Percentiles rank a stretch among this genome's conserved stretches.
Evolutionary conservation across 345 rosid genomes (phyloP).

Genomic region (Ceriops zippeliana): DNA sequence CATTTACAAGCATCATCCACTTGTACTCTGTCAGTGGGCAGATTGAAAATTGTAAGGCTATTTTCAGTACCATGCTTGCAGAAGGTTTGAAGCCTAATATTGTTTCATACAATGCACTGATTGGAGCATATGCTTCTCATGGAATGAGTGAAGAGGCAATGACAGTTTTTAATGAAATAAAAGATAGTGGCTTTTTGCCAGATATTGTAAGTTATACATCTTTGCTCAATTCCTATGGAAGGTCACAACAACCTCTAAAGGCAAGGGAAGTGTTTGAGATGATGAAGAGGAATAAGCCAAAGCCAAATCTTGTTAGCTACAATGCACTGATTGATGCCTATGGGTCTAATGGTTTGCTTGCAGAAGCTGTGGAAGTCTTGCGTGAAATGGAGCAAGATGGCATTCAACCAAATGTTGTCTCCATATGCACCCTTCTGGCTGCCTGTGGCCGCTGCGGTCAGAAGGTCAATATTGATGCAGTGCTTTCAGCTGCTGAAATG

Average conservation of each 20-base stretch:
- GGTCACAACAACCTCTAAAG: constrained; percentile 69
- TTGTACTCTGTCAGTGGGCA: constrained; percentile 71
- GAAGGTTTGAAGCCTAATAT: constrained; percentile 83
- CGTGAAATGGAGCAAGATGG: constrained; percentile 82
- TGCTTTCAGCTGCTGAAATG: constrained; percentile 73
- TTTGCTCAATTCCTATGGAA: constrained; percentile 84
- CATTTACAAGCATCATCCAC: constrained; percentile 75
- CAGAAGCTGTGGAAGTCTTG: constrained; percentile 71
- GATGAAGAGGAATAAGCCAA: constrained; percentile 65
- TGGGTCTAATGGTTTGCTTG: constrained; percentile 75
- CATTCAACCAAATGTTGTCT: constrained; percentile 62
- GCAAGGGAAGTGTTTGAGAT: constrained; percentile 67
- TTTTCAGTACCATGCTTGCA: constrained; percentile 69
- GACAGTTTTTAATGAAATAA: constrained; percentile 66
- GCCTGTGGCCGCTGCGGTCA: constrained; percentile 74
- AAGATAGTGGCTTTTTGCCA: constrained; percentile 54
- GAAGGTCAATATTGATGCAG: constrained; percentile 69
- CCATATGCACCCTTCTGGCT: constrained; percentile 79
- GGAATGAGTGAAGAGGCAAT: constrained; percentile 81
- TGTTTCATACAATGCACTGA: constrained; percentile 68
- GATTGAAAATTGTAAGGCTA: constrained; percentile 68
- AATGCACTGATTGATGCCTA: constrained; percentile 90
- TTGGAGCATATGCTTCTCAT: constrained; percentile 81
- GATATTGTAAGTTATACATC: constrained; percentile 82
- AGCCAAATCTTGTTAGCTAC: constrained; percentile 72